These are phyloP conservation scores for Omphalea diandra DNA, from an alignment of 441 rosid species.

Conservation along the genomic window DNA sequence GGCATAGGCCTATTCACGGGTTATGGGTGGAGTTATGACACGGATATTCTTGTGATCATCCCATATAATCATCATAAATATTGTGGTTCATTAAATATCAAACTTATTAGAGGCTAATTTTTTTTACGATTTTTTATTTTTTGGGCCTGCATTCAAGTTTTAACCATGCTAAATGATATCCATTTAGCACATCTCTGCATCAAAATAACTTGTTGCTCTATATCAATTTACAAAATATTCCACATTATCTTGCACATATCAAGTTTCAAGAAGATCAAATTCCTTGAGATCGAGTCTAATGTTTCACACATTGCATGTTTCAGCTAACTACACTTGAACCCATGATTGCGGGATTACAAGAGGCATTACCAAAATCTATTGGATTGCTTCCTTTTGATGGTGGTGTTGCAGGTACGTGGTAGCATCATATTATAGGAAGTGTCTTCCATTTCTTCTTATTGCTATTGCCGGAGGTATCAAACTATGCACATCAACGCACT, in stretches of 20 bases:
- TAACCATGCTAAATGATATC: not conserved
- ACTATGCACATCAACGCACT: not conserved
- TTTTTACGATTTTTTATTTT: not conserved
- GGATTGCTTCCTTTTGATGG: constrained; percentile 98
- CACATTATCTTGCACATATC: not conserved
- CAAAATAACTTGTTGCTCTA: not conserved
- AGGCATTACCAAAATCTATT: constrained; percentile 91
- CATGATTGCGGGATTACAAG: constrained; percentile 90
- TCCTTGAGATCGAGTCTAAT: constrained; percentile 24
- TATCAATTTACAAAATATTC: not conserved
- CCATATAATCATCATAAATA: not conserved
- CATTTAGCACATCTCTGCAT: not conserved
- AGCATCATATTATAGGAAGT: not conserved
- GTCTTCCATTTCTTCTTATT: not conserved
- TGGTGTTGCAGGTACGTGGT: constrained; percentile 76
- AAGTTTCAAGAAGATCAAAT: not conserved
- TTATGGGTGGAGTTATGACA: too few relatives aligned
- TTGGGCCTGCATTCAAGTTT: not conserved
- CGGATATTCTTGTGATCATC: not conserved
- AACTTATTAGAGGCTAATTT: too few relatives aligned
- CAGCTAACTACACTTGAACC: constrained; percentile 89
- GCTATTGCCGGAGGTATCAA: not conserved
- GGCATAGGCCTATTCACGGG: too few relatives aligned
- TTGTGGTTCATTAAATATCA: not conserved
- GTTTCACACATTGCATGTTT: constrained; percentile 19